Conservation (phyloP, 1,284 basidiomycete genomes). For the Phylloboletellus chloephorus region DNA sequence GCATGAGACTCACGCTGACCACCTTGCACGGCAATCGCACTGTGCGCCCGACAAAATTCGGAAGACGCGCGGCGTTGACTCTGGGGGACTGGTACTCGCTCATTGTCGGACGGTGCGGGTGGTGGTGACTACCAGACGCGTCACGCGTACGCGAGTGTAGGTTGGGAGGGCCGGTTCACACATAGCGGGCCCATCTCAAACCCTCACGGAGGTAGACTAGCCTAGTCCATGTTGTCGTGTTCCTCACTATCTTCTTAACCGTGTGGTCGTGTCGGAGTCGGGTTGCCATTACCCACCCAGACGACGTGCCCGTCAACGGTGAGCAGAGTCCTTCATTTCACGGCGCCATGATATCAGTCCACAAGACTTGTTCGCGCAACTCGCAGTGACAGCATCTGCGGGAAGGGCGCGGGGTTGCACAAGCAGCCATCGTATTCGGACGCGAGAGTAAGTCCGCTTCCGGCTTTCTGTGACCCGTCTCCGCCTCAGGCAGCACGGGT, state of each 20-base stretch:
- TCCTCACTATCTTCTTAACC: too few relatives aligned
- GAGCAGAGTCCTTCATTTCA: neutral
- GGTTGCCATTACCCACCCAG: conserved; percentile 5
- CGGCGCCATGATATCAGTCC: neutral
- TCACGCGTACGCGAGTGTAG: conserved; percentile 2
- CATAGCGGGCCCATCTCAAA: neutral
- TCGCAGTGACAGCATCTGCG: conserved; percentile 9
- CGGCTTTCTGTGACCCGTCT: neutral
- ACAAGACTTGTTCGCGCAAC: neutral
- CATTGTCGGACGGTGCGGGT: conserved; percentile 31
- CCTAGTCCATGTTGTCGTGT: neutral
- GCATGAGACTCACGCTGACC: conserved; percentile 42
- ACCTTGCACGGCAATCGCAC: conserved; percentile 74
- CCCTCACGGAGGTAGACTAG: neutral
- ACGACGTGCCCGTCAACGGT: conserved; percentile 11
- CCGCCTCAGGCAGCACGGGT: conserved; percentile 3
- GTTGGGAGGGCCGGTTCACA: neutral
- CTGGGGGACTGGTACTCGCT: conserved; percentile 48
- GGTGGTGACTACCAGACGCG: conserved; percentile 9
- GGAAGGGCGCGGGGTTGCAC: conserved; percentile 3
- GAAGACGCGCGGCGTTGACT: conserved; percentile 60
- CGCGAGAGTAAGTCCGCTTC: conserved; percentile 6
- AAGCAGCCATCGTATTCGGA: conserved; percentile 5
- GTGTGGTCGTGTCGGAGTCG: too few relatives aligned
- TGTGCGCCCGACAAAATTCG: conserved; percentile 49